A percentile compares a stretch with the other conserved stretches of the same genome.
These are phyloP conservation scores for Floccularia luteovirens DNA, from an alignment of 768 basidiomycete species.

Conservation along the genomic window DNA sequence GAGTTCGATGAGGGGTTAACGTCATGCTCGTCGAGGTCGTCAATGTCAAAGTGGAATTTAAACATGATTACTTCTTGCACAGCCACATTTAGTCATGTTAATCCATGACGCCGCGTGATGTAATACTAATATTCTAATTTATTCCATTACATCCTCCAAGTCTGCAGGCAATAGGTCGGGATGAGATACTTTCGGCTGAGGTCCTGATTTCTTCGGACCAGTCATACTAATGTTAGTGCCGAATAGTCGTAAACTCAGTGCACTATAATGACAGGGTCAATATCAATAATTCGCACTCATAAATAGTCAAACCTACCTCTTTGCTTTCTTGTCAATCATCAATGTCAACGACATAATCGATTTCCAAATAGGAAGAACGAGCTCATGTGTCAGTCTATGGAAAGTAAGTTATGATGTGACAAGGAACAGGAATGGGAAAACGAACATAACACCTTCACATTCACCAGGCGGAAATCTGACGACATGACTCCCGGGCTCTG, in stretches of 20 bases:
- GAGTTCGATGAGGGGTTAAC: constrained; percentile 6
- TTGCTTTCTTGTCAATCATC: constrained; percentile 96
- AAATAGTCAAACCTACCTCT: constrained; percentile 49
- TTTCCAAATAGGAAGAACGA: constrained; percentile 95
- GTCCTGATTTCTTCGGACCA: no score
- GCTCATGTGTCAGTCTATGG: constrained; percentile 62
- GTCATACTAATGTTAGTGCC: no score
- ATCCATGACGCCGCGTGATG: no score
- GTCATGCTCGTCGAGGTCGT: constrained; percentile 25
- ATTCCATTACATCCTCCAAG: no score
- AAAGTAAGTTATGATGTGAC: constrained; percentile 4
- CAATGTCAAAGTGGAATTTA: constrained; percentile 65
- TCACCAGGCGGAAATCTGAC: constrained; percentile 57
- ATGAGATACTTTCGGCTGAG: no score
- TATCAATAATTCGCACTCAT: not conserved
- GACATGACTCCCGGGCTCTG: constrained; percentile 68
- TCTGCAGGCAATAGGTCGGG: no score
- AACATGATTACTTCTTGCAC: no score
- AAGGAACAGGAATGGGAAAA: constrained; percentile 4
- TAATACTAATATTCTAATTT: no score
- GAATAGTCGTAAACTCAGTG: constrained; percentile 80
- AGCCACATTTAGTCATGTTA: no score
- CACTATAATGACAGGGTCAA: constrained; percentile 36
- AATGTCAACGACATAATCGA: constrained; percentile 80
- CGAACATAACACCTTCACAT: constrained; percentile 48